Evolutionary conservation across 148 eudicot genomes (phyloP).

Genomic region (Rhododendron kiyosumense): DNA sequence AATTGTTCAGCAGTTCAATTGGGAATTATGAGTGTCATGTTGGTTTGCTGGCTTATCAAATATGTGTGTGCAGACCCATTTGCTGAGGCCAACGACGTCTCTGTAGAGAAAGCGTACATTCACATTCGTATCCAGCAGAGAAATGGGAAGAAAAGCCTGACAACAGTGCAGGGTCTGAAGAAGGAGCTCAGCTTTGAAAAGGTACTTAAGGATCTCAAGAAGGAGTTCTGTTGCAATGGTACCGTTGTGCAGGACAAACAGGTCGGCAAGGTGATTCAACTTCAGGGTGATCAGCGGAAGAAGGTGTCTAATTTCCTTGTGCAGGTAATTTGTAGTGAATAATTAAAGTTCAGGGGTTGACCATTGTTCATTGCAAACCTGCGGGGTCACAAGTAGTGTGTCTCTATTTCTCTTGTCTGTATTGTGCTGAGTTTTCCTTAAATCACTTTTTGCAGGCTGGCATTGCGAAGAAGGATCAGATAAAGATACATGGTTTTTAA

Average conservation of each 20-base stretch:
- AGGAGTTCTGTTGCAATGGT: slow-evolving; percentile 81
- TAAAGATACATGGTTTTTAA: slow-evolving; percentile 88
- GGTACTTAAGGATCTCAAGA: slow-evolving; percentile 70
- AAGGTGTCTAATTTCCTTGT: slow-evolving; percentile 64
- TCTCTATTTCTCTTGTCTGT: background rate
- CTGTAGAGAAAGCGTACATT: slow-evolving; percentile 63
- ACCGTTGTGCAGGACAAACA: slow-evolving; percentile 72
- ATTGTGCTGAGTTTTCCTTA: background rate
- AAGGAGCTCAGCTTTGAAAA: slow-evolving; percentile 68
- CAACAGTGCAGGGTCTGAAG: slow-evolving; percentile 74
- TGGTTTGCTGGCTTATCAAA: background rate
- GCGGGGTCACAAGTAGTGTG: background rate
- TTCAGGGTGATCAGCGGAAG: slow-evolving; percentile 92
- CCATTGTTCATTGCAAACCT: background rate
- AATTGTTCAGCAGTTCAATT: background rate
- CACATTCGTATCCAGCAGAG: slow-evolving; percentile 81
- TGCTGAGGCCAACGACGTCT: slow-evolving; percentile 48
- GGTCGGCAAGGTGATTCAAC: slow-evolving; percentile 72
- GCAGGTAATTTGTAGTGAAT: slow-evolving; percentile 10
- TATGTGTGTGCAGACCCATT: slow-evolving; percentile 46
- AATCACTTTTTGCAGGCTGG: slow-evolving; percentile 22
- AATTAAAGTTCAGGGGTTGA: background rate
- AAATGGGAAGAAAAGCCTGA: slow-evolving; percentile 79
- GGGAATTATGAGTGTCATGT: background rate
- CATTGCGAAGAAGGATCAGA: slow-evolving; percentile 60